These are phyloP conservation scores for Periconia digitata DNA, from an alignment of 2,329 filamentous ascomycete species.

Conservation along the genomic window DNA sequence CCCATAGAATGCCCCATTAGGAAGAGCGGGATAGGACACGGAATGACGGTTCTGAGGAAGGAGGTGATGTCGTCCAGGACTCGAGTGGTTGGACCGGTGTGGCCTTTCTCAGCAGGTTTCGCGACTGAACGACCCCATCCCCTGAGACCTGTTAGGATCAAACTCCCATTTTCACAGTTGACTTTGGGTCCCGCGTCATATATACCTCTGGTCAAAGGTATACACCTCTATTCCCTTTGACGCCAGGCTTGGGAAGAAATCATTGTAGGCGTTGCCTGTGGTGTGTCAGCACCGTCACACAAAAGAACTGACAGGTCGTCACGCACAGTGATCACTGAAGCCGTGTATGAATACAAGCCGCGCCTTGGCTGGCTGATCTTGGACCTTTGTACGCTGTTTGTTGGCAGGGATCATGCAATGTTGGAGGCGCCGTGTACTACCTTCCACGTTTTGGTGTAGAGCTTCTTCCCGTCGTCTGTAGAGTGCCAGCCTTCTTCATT, in stretches of 20 bases:
- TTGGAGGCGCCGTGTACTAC: no score
- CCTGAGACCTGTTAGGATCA: constrained; percentile 28
- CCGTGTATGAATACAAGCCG: constrained; percentile 84
- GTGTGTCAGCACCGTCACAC: constrained; percentile 17
- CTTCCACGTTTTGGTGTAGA: constrained; percentile 66
- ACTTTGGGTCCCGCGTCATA: background rate
- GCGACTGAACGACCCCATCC: constrained; percentile 81
- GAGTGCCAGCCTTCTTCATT: constrained; percentile 56
- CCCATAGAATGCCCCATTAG: constrained; percentile 92
- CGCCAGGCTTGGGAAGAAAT: constrained; percentile 72
- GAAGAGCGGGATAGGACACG: constrained; percentile 65
- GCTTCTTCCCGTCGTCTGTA: constrained; percentile 54
- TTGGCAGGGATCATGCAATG: background rate
- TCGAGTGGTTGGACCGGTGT: constrained; percentile 70
- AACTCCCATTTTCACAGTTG: constrained; percentile 9
- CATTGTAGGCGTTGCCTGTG: constrained; percentile 69
- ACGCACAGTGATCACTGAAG: constrained; percentile 75
- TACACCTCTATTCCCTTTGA: constrained; percentile 72
- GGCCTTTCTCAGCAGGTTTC: constrained; percentile 64
- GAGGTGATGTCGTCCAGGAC: constrained; percentile 79
- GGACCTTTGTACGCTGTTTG: constrained; percentile 48
- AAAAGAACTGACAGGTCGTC: background rate
- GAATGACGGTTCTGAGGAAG: constrained; percentile 66
- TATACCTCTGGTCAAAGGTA: constrained; percentile 73
- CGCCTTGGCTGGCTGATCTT: constrained; percentile 59